Conservation (phyloP, 1,284 basidiomycete genomes). For the Fomitopsis betulina region DNA sequence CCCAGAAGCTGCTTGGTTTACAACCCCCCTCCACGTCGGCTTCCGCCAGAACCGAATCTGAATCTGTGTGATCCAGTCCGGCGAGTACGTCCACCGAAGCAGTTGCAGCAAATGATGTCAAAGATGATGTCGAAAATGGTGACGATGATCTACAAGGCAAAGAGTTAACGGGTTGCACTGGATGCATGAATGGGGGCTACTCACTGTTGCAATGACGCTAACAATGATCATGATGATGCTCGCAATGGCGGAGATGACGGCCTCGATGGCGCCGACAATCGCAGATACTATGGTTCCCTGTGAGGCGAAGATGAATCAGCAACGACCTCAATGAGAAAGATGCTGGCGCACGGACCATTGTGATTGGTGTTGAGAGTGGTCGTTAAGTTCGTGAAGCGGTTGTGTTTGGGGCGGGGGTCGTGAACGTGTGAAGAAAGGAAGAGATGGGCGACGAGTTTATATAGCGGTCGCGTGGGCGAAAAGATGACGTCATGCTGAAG, state of each 20-base stretch:
- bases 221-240: constrained; percentile 54
- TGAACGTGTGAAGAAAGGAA: background rate
- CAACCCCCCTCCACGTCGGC: background rate
- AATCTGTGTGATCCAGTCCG: constrained; percentile 28
- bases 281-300: constrained; percentile 62
- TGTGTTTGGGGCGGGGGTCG: background rate
- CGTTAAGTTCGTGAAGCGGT: background rate
- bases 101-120: constrained; percentile 61
- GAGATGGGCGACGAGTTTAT: constrained; percentile 5
- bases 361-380: background rate
- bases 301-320: background rate
- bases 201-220: constrained; percentile 48
- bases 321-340: too few relatives aligned
- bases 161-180: background rate
- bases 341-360: background rate
- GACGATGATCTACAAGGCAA: constrained; percentile 45
- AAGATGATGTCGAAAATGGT: constrained; percentile 56
- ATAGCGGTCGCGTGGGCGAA: constrained; percentile 6
- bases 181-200: constrained; percentile 16
- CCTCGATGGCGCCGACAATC: constrained; percentile 51
- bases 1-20: background rate
- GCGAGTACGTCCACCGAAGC: constrained; percentile 34
- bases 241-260: constrained; percentile 55
- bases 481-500: constrained; percentile 1
- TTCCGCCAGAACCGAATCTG: constrained; percentile 14